Evolutionary conservation across 1,284 basidiomycete genomes (phyloP).

Genomic region (Hemileia vastatrix): DNA sequence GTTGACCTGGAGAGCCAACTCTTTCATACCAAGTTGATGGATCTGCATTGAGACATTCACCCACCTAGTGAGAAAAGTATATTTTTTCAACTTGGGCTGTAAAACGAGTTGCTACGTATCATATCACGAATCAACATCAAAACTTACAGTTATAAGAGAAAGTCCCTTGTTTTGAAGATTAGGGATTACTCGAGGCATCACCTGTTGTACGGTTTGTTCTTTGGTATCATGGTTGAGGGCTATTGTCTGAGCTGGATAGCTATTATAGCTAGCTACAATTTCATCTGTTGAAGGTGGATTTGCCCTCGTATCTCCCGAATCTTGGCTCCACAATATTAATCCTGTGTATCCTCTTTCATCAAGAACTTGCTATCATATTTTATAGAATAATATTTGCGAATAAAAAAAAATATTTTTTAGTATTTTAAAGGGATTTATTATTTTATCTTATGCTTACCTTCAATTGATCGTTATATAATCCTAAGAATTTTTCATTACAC

Average conservation of each 20-base stretch:
- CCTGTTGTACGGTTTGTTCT: not conserved
- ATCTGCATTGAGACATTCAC: not conserved
- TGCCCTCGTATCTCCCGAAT: slow-evolving; percentile 14
- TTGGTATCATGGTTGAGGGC: slow-evolving; percentile 1
- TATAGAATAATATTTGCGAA: not conserved
- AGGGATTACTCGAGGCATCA: not conserved
- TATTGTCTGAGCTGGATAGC: not conserved
- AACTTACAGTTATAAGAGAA: too few relatives aligned
- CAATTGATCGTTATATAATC: too few relatives aligned
- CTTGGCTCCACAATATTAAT: slow-evolving; percentile 15
- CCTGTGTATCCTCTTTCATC: slow-evolving; percentile 11
- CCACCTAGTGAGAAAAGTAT: not conserved
- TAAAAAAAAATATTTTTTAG: not conserved
- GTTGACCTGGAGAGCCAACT: too few relatives aligned
- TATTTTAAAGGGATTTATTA: too few relatives aligned
- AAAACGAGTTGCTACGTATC: not conserved
- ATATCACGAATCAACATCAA: not conserved
- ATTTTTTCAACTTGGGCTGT: not conserved
- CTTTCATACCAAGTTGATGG: too few relatives aligned
- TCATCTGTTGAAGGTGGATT: not conserved
- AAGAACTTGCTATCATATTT: slow-evolving; percentile 2
- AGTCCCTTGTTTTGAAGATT: too few relatives aligned
- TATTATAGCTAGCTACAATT: not conserved
- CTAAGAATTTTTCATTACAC: too few relatives aligned
- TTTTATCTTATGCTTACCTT: too few relatives aligned